Base-by-base conservation (phyloP, 2,329 filamentous ascomycete species). In the Nothopassalora personata region DNA sequence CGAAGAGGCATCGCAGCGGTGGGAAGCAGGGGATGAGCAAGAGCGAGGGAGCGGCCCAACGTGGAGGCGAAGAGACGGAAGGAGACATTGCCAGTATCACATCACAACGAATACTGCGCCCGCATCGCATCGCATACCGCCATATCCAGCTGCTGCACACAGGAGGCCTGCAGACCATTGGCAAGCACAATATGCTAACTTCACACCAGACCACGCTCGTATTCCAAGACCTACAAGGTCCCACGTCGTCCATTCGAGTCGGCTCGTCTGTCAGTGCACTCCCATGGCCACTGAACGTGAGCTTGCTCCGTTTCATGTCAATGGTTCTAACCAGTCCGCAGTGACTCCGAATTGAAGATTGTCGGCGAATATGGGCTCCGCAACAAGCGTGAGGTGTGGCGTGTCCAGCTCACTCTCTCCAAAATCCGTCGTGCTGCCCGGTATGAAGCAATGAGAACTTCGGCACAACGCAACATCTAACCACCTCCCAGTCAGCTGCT, bases 371-470 rank as follows among this genome's bases (percentile, higher is more conserved):
- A 95, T 86, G 94, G 94, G 83, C 91, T 99, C 75, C 90, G 92
- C 83, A 99, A 99, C 87, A 99, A 99, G 91, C 93, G 94, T 86
- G 94, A 99, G 86, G 94, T 99, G 78, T 99, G 94, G 94, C 91
- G 94, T 82, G 94, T 99, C 82, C 88, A 91, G 86, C 89, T 99
- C 81, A 97, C 93, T 76, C 89, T 99, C 77, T 97, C 94, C 84
- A 97, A 97, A 89, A 99, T 99, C 76, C 94, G 94, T 92, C 94
- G 94, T 96, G 94, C 94, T 88, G 94, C 94, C 79, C 94, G 94
- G 93, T 97, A 90, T 75, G 86, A 30, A 48, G 33, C 4, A n/a
- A 46, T 18, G 8, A n/a, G 28, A 10, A 39, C 28, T 18, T 46
- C 54, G 64, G 65, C 58, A 69, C 7, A 33, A 30, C 46, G n/a